Percentiles rank a stretch among this genome's conserved stretches.
phyloP scores from a whole-genome alignment of 768 basidiomycete species.

The Goffeauzyma gilvescens region DNA sequence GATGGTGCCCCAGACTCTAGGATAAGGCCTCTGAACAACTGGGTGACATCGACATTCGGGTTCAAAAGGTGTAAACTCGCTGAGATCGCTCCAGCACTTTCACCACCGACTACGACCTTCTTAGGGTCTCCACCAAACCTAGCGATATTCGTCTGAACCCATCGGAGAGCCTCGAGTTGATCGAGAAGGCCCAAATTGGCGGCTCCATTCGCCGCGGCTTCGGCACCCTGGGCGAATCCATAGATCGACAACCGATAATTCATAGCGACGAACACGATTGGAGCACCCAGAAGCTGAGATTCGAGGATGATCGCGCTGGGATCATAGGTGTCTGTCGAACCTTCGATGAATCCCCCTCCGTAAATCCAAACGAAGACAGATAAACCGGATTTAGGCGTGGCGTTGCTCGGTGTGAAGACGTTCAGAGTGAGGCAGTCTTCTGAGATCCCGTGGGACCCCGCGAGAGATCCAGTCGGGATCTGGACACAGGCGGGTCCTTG shows the following conservation, averaged over 20 bases:
- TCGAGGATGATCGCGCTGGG: constrained; percentile 20
- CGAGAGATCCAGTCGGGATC: constrained; percentile 2
- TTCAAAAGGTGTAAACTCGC: constrained; percentile 31
- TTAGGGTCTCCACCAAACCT: constrained; percentile 47
- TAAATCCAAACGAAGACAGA: constrained; percentile 39
- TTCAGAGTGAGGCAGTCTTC: constrained; percentile 41
- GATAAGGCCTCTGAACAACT: constrained; percentile 10
- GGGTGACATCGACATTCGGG: background rate
- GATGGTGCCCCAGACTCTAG: constrained; percentile 20
- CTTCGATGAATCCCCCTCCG: constrained; percentile 34
- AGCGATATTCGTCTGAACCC: constrained; percentile 47
- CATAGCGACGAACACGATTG: constrained; percentile 38
- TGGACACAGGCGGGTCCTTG: constrained; percentile 24
- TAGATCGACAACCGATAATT: constrained; percentile 41
- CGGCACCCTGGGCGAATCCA: constrained; percentile 33
- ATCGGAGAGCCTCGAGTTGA: constrained; percentile 42
- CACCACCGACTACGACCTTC: constrained; percentile 43
- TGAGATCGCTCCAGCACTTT: constrained; percentile 43
- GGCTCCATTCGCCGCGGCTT: constrained; percentile 17
- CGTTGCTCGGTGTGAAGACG: constrained; percentile 35
- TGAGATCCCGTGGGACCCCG: constrained; percentile 14
- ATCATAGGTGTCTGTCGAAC: constrained; percentile 28
- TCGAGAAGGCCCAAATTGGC: constrained; percentile 44
- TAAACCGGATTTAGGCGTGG: constrained; percentile 17
- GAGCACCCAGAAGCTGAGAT: constrained; percentile 31